phyloP scores from a whole-genome alignment of 75 land plant species.

The Pinus tabuliformis region DNA sequence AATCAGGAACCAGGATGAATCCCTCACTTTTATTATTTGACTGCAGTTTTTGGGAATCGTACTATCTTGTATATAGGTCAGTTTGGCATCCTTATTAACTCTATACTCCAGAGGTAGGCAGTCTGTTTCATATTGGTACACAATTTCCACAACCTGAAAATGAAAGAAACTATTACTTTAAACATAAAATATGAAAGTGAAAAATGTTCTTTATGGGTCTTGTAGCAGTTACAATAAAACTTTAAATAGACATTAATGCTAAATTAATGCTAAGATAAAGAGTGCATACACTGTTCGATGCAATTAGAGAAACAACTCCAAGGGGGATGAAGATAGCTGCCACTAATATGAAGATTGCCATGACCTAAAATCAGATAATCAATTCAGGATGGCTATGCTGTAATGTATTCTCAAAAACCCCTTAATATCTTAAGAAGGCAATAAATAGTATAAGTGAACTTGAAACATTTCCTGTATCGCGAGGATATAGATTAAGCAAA shows the following conservation, averaged over 20 bases:
- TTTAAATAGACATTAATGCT: not conserved
- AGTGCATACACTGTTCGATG: constrained; percentile 46
- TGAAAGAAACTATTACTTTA: not conserved
- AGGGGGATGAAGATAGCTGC: constrained; percentile 45
- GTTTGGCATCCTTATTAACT: constrained; percentile 35
- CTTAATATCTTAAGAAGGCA: not conserved
- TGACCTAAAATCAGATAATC: constrained; percentile 44
- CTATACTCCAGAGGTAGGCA: constrained; percentile 36
- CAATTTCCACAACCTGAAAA: constrained; percentile 67
- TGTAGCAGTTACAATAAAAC: not conserved
- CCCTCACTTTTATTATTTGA: constrained; percentile 28
- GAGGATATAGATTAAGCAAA: not conserved
- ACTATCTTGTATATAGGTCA: constrained; percentile 15
- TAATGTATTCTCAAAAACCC: not conserved
- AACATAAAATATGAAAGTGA: not conserved
- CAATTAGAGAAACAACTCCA: constrained; percentile 50
- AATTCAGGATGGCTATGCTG: not conserved
- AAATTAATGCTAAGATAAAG: not conserved
- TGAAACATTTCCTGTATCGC: not conserved
- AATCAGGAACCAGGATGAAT: not conserved
- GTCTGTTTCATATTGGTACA: constrained; percentile 55
- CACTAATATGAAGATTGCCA: constrained; percentile 24
- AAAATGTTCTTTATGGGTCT: not conserved
- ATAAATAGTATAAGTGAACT: too few relatives aligned
- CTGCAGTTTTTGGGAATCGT: constrained; percentile 30